phyloP scores from a whole-genome alignment of 129 eudicot genomes.

The Artemisia annua region DNA sequence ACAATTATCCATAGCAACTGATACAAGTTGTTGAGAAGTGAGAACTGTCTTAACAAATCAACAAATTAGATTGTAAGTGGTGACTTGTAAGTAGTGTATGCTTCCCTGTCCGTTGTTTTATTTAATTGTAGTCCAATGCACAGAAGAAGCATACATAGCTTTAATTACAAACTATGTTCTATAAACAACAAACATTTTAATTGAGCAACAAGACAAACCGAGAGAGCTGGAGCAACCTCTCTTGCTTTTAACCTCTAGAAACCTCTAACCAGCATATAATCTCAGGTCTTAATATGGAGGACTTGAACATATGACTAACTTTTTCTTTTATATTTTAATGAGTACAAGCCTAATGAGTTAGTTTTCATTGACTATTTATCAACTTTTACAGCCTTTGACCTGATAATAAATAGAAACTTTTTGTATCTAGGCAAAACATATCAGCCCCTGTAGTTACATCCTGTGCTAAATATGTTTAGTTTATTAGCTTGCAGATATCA shows the following conservation, averaged over 20 bases:
- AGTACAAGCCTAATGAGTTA: background rate
- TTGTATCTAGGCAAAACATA: background rate
- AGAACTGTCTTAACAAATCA: background rate
- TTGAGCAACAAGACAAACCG: too few species aligned
- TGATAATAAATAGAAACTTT: background rate
- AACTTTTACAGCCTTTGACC: background rate
- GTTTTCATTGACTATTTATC: background rate
- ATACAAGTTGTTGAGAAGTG: background rate
- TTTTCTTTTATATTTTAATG: background rate
- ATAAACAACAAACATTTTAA: too few species aligned
- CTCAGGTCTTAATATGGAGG: background rate
- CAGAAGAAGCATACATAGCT: too few species aligned
- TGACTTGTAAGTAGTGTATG: background rate
- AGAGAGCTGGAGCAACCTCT: too few species aligned
- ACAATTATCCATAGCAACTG: constrained; percentile 6
- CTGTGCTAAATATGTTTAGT: constrained; percentile 1
- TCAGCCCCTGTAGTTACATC: constrained; percentile 7
- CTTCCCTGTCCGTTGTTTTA: too few species aligned
- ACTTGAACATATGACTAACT: background rate
- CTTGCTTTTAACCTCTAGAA: background rate
- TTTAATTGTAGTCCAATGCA: too few species aligned
- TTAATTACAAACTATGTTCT: too few species aligned
- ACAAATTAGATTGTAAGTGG: background rate
- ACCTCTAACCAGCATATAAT: background rate
- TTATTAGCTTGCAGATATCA: background rate